A percentile compares a stretch with the other conserved stretches of the same genome.
Conservation (phyloP, 768 basidiomycete genomes). For the Pleurotus tuber-regium region DNA sequence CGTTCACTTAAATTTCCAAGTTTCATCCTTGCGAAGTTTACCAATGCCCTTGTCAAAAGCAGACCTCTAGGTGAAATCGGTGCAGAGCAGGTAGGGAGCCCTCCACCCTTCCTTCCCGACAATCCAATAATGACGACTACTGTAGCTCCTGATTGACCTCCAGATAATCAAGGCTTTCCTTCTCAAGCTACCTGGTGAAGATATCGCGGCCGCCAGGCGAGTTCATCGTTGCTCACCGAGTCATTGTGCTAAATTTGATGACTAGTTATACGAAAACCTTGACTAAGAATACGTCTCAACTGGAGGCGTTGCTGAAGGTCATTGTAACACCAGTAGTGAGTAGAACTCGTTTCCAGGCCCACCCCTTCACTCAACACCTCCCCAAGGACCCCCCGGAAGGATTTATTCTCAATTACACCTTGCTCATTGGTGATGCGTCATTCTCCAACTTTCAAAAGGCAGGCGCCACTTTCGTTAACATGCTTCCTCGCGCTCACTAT, state of each 20-base stretch:
- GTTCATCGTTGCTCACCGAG: conserved; percentile 10
- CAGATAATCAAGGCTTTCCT: conserved; percentile 84
- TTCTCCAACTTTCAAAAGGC: conserved; percentile 99
- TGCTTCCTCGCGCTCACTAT: too few species aligned
- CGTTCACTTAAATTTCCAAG: conserved; percentile 49
- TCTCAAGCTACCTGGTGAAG: conserved; percentile 78
- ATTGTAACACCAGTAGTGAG: conserved; percentile 89
- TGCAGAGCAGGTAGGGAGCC: conserved; percentile 78
- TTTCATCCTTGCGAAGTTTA: conserved; percentile 83
- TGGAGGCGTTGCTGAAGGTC: conserved; percentile 94
- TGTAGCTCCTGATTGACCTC: conserved; percentile 86
- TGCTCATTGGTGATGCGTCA: conserved; percentile 91
- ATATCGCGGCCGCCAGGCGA: conserved; percentile 53
- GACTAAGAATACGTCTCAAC: conserved; percentile 71
- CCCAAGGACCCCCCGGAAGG: conserved; percentile 87
- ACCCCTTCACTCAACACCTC: not conserved
- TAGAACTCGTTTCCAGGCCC: conserved; percentile 8
- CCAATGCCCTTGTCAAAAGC: conserved; percentile 84
- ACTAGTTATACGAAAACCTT: conserved; percentile 80
- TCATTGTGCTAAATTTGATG: too few species aligned
- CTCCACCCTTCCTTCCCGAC: not conserved
- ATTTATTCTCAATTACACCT: conserved; percentile 93
- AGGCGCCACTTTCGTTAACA: too few species aligned
- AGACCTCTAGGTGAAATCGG: conserved; percentile 90
- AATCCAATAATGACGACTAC: conserved; percentile 5